These are phyloP conservation scores for Anastatica hierochuntica DNA, from an alignment of 345 rosid species.

Conservation along the genomic window DNA sequence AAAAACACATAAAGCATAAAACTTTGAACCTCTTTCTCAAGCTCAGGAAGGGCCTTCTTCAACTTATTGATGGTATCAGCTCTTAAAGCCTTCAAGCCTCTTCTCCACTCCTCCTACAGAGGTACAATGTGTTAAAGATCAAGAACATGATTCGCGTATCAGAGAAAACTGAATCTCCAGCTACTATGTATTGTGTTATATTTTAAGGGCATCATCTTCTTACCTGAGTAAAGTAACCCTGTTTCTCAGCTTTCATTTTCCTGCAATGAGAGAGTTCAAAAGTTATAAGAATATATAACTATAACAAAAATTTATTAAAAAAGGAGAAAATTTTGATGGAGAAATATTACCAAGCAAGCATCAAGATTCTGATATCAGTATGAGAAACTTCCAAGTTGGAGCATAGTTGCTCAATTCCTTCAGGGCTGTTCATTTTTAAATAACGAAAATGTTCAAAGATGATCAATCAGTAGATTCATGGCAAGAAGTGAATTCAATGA, in stretches of 20 bases:
- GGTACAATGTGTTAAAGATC: background rate
- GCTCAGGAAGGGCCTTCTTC: slow-evolving; percentile 60
- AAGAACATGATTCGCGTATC: background rate
- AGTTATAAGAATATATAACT: slow-evolving; percentile 1
- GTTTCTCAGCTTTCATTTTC: slow-evolving; percentile 97
- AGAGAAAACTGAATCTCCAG: background rate
- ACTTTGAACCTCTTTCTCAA: slow-evolving; percentile 77
- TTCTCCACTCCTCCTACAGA: slow-evolving; percentile 83
- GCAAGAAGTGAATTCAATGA: background rate
- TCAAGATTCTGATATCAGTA: slow-evolving; percentile 88
- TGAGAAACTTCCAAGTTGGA: slow-evolving; percentile 77
- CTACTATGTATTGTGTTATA: background rate
- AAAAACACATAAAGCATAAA: background rate
- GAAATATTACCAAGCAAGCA: slow-evolving; percentile 95
- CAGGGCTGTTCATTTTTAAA: slow-evolving; percentile 67
- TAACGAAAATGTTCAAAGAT: background rate
- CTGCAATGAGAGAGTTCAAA: slow-evolving; percentile 28
- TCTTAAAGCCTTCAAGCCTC: slow-evolving; percentile 64
- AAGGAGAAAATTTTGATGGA: background rate
- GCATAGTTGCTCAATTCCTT: slow-evolving; percentile 85
- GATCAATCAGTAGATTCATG: background rate
- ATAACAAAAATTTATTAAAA: background rate
- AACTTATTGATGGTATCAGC: slow-evolving; percentile 58
- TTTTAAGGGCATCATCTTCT: slow-evolving; percentile 20
- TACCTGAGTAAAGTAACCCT: slow-evolving; percentile 91